Conservation (phyloP, 1,284 basidiomycete genomes). For the Sanghuangporus baumii region DNA sequence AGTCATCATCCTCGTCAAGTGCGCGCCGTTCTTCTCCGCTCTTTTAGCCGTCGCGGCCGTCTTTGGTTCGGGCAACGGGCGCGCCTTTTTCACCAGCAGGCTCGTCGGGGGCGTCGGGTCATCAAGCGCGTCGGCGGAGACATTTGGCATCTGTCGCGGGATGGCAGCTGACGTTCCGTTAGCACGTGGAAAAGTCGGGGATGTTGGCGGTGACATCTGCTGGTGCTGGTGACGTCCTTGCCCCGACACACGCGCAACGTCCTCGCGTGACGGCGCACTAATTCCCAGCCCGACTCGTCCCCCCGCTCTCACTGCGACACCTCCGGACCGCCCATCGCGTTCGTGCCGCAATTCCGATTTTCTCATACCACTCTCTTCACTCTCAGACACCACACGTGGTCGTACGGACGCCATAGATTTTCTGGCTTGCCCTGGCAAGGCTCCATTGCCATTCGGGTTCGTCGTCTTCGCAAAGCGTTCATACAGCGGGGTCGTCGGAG, state of each 20-base stretch:
- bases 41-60: not conserved
- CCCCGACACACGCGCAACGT: not conserved
- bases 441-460: not conserved
- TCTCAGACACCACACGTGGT: not conserved
- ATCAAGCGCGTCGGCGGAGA: not conserved
- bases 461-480: conserved; percentile 12
- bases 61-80: not conserved
- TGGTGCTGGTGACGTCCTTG: conserved; percentile 1
- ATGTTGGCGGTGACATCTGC: conserved; percentile 3
- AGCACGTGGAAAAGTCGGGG: not conserved
- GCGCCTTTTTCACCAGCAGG: not conserved
- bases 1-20: not conserved
- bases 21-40: not conserved
- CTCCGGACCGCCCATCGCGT: not conserved
- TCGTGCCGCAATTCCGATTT: not conserved
- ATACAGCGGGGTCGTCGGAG: conserved; percentile 12
- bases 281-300: not conserved
- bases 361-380: not conserved
- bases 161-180: not conserved
- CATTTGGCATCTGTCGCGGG: not conserved
- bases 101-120: not conserved
- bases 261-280: not conserved
- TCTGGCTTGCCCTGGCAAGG: not conserved
- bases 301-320: not conserved
- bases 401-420: not conserved